Percentiles rank a stretch among this genome's conserved stretches.
phyloP scores from a whole-genome alignment of 176 grass and related monocot genomes.

The Tillandsia fasciculata region DNA sequence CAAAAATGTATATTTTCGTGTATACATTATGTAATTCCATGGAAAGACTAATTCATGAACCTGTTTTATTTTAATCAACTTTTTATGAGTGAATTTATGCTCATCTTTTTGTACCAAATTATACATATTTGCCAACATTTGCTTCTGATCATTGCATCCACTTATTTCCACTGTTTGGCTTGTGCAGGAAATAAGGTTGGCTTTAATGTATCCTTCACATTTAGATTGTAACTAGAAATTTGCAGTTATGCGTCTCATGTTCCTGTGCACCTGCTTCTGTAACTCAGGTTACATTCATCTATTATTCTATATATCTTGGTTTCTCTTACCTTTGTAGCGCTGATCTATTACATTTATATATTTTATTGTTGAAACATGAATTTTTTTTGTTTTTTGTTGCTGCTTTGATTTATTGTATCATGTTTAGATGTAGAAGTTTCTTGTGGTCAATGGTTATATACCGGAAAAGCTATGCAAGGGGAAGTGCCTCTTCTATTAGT shows the following conservation, averaged over 20 bases:
- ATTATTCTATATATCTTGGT: neutral
- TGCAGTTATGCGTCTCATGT: neutral
- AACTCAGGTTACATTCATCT: neutral
- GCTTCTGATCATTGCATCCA: neutral
- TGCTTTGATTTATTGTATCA: neutral
- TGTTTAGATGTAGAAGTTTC: neutral
- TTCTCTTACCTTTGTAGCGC: neutral
- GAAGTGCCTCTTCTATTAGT: too few relatives aligned
- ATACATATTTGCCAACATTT: neutral
- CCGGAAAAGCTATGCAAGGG: too few relatives aligned
- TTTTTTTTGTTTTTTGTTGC: neutral
- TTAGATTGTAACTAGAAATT: neutral
- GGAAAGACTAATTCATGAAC: neutral
- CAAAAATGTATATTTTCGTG: neutral
- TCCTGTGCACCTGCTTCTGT: neutral
- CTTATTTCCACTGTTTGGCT: neutral
- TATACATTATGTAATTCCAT: neutral
- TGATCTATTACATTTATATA: neutral
- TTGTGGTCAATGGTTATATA: too few relatives aligned
- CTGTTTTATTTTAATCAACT: neutral
- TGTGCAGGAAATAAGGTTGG: neutral
- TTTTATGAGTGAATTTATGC: neutral
- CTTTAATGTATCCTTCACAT: neutral
- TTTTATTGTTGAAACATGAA: neutral
- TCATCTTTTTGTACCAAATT: neutral